Evolutionary conservation across 1,139 yeast species (phyloP), one percentile per base, ranked within the genome.

Genomic region (Suhomyces bokatorum): DNA sequence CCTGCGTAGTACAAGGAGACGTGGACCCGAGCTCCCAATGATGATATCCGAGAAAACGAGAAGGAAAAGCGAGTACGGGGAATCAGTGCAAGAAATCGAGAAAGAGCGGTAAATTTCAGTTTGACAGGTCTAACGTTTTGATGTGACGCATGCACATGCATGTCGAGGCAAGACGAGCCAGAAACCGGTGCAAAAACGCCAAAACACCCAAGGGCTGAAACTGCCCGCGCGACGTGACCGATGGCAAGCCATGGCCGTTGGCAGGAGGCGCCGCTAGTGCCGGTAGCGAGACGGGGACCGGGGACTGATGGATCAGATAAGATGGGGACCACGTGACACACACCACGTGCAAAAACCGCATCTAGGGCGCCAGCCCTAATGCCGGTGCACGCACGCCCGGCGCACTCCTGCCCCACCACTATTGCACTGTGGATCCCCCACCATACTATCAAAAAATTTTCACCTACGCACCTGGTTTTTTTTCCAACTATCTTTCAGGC

Each of bases 401-500:
- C 26, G 6, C 28, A 10, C 20, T n/a, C 32, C 28, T 15, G 31
- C 14, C 24, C 33, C 39, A 12, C 14, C 40, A 45, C 44, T 42
- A 41, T 41, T 42, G 45, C 43, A 39, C 40, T 40, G 22, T 33
- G 45, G 44, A 22, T 40, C 33, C 35, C 12, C 31, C 35, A 37
- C 42, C 37, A 20, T 32, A 32, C 38, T 32, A 37, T 34, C 44
- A 44, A 42, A 45, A 45, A 42, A 42, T 45, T 45, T 45, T 45
- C 48, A 45, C 48, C 47, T 36, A 40, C 34, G 43, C 45, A 42
- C 48, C 43, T 42, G 40, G 39, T 42, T 42, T 45, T 45, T 45
- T 45, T 39, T 42, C 45, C 43, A 43, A 47, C 43, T 41, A 47
- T 45, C 47, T 47, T 47, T 43, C 47, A 44, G 42, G 44, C 44